phyloP scores from a whole-genome alignment of 768 basidiomycete species.

The Suillus clintonianus region DNA sequence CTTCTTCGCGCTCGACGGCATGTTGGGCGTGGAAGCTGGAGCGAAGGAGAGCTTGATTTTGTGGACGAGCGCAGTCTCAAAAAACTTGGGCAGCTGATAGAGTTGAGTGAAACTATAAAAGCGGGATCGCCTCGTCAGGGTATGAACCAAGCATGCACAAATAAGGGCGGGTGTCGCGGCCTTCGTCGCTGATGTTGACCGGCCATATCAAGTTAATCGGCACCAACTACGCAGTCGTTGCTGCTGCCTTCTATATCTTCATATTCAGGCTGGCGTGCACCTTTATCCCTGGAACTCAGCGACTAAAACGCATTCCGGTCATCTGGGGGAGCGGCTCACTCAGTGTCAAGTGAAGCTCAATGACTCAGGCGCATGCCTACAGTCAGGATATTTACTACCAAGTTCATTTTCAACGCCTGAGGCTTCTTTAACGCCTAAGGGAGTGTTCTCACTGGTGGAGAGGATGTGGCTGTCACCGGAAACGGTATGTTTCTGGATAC shows the following conservation, averaged over 20 bases:
- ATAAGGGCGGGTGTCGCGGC: not conserved
- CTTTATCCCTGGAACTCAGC: not conserved
- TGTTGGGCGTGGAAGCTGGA: not conserved
- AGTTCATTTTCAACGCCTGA: too few relatives aligned
- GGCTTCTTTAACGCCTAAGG: too few relatives aligned
- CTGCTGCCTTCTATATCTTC: not conserved
- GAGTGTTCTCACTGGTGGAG: too few relatives aligned
- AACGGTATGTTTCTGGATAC: too few relatives aligned
- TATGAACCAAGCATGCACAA: constrained; percentile 3
- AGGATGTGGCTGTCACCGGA: too few relatives aligned
- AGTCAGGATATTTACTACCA: too few relatives aligned
- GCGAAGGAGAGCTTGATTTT: not conserved
- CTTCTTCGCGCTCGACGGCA: constrained; percentile 6
- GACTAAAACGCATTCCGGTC: not conserved
- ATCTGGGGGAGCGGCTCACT: not conserved
- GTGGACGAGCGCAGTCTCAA: not conserved
- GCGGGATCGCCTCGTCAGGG: not conserved
- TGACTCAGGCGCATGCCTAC: too few relatives aligned
- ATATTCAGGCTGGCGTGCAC: not conserved
- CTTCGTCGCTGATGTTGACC: not conserved
- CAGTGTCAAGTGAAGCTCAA: too few relatives aligned
- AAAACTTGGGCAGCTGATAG: not conserved
- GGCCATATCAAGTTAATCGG: not conserved
- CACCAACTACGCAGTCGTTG: not conserved
- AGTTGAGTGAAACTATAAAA: constrained; percentile 1